Conservation (phyloP, 2,329 filamentous ascomycete species). For the Fusarium nurragi region DNA sequence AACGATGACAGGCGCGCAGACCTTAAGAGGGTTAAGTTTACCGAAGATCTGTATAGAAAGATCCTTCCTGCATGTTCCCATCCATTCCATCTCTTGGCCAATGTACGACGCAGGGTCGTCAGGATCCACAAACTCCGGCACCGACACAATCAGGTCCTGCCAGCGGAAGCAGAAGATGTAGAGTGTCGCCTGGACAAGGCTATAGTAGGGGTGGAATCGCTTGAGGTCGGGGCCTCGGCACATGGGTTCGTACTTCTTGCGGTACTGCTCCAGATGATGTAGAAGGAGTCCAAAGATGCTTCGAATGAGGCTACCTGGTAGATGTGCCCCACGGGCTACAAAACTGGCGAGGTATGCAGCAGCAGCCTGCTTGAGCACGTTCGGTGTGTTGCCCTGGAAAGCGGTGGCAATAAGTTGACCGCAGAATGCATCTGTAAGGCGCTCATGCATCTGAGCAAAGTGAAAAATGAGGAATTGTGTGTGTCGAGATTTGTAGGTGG, state of each 20-base stretch:
- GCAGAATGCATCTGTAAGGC: conserved; percentile 83
- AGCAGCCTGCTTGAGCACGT: conserved; percentile 81
- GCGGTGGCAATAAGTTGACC: conserved; percentile 69
- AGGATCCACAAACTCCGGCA: conserved; percentile 67
- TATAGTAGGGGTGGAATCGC: conserved; percentile 86
- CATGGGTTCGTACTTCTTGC: conserved; percentile 73
- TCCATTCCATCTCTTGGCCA: conserved; percentile 81
- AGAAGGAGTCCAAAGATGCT: conserved; percentile 84
- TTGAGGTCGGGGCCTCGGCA: conserved; percentile 88
- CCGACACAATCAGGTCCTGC: conserved; percentile 81
- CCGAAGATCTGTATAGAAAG: conserved; percentile 84
- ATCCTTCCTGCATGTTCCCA: conserved; percentile 75
- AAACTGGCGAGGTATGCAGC: conserved; percentile 95
- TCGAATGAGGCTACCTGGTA: conserved; percentile 79
- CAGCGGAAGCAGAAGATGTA: conserved; percentile 99
- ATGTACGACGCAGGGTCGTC: conserved; percentile 69
- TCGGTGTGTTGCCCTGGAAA: conserved; percentile 70
- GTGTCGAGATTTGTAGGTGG: conserved; percentile 90
- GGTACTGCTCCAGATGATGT: conserved; percentile 78
- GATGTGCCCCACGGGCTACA: conserved; percentile 86
- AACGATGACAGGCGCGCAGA: conserved; percentile 91
- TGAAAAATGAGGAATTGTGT: conserved; percentile 97
- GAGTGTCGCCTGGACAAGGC: conserved; percentile 85
- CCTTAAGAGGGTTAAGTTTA: conserved; percentile 91
- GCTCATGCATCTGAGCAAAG: conserved; percentile 84